These are phyloP conservation scores for Byssochlamys sp. DNA, from an alignment of 2,329 filamentous ascomycete genomes.

Conservation along the genomic window DNA sequence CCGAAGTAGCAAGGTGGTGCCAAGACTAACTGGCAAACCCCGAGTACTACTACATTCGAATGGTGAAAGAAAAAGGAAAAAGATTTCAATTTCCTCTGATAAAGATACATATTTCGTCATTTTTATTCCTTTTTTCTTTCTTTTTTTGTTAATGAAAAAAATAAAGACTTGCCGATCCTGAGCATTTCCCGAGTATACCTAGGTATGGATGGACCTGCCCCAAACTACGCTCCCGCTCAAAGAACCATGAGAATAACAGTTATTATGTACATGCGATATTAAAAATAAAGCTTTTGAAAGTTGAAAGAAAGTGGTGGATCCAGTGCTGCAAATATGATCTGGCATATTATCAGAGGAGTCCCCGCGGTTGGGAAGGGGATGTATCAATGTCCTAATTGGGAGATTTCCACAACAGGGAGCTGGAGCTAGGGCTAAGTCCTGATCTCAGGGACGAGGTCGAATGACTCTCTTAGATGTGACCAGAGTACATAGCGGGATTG, in stretches of 20 bases:
- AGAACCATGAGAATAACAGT: not conserved
- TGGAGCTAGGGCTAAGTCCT: not conserved
- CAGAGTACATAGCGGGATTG: slow-evolving; percentile 40
- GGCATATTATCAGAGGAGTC: not conserved
- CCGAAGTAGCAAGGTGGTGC: not conserved
- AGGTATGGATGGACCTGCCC: not conserved
- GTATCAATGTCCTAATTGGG: not conserved
- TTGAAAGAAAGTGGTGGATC: not conserved
- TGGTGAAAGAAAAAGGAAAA: not conserved
- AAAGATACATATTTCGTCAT: no score
- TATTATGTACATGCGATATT: not conserved
- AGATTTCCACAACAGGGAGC: not conserved
- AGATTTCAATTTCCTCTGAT: not conserved
- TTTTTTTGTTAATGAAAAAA: not conserved
- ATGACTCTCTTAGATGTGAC: slow-evolving; percentile 9
- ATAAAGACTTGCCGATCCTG: not conserved
- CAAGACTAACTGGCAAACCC: not conserved
- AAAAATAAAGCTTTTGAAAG: not conserved
- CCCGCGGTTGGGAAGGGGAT: not conserved
- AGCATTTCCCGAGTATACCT: not conserved
- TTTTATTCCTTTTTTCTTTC: no score
- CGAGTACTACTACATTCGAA: not conserved
- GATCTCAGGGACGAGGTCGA: not conserved
- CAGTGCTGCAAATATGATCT: not conserved
- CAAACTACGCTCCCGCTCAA: not conserved